phyloP scores from a whole-genome alignment of 2,329 filamentous ascomycete species.

The Monilinia polystroma region DNA sequence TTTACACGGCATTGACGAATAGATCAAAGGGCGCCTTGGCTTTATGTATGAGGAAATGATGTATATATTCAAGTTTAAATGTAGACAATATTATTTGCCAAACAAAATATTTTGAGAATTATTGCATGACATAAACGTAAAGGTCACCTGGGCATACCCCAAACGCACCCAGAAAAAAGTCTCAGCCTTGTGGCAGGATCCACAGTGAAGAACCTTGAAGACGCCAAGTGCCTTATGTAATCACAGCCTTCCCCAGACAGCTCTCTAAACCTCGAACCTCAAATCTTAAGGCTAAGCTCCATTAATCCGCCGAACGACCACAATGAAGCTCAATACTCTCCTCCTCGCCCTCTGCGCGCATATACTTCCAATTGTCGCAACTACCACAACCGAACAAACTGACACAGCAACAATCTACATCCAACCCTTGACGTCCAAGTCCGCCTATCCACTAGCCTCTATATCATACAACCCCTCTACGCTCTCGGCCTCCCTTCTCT shows the following conservation, averaged over 20 bases:
- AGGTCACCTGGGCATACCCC: background rate
- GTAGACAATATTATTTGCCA: slow-evolving; percentile 12
- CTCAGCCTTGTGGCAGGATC: background rate
- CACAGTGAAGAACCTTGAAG: slow-evolving; percentile 3
- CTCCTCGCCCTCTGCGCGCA: slow-evolving; percentile 44
- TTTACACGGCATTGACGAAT: slow-evolving; percentile 12
- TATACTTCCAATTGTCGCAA: slow-evolving; percentile 43
- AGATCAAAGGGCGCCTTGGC: slow-evolving; percentile 7
- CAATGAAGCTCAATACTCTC: slow-evolving; percentile 43
- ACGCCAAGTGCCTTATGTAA: slow-evolving; percentile 11
- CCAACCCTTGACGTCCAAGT: slow-evolving; percentile 32
- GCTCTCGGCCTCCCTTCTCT: slow-evolving; percentile 47
- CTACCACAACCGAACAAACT: slow-evolving; percentile 43
- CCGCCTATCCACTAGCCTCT: slow-evolving; percentile 54
- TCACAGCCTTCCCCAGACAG: slow-evolving; percentile 23
- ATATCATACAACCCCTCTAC: slow-evolving; percentile 54
- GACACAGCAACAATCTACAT: slow-evolving; percentile 37
- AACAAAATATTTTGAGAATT: background rate
- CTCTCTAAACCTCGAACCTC: slow-evolving; percentile 23
- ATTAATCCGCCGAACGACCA: background rate
- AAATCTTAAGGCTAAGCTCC: slow-evolving; percentile 12
- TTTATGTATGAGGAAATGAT: slow-evolving; percentile 12
- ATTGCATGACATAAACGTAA: background rate
- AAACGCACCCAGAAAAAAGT: background rate
- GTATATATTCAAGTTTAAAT: slow-evolving; percentile 18